Evolutionary conservation across 2,329 filamentous ascomycete species (phyloP).

Genomic region (Dactylellina leptospora): DNA sequence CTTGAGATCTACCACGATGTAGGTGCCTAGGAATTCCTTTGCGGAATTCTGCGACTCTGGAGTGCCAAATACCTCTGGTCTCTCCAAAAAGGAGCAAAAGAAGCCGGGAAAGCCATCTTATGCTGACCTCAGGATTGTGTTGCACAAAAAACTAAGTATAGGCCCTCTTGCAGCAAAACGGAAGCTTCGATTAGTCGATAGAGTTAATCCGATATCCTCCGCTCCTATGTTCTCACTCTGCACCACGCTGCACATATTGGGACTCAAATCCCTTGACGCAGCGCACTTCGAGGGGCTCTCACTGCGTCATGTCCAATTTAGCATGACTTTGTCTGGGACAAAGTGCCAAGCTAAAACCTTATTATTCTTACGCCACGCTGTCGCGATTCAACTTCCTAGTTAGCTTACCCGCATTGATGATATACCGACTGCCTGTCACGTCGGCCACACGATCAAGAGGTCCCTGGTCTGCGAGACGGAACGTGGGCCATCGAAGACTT

Average conservation of each 20-base stretch:
- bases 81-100: background rate
- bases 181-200: slow-evolving; percentile 26
- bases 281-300: slow-evolving; percentile 2
- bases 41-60: slow-evolving; percentile 5
- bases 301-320: slow-evolving; percentile 38
- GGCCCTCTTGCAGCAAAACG: slow-evolving; percentile 26
- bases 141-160: slow-evolving; percentile 44
- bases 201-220: background rate
- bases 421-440: slow-evolving; percentile 45
- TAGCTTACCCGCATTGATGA: slow-evolving; percentile 49
- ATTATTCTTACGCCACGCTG: slow-evolving; percentile 48
- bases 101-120: slow-evolving; percentile 1
- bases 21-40: slow-evolving; percentile 8
- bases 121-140: slow-evolving; percentile 35
- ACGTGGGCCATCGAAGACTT: slow-evolving; percentile 6
- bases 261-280: background rate
- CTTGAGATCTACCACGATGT: slow-evolving; percentile 18
- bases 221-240: slow-evolving; percentile 22
- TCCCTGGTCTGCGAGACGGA: slow-evolving; percentile 31
- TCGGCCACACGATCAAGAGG: slow-evolving; percentile 14
- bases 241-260: slow-evolving; percentile 8
- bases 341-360: slow-evolving; percentile 31
- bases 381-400: slow-evolving; percentile 53
- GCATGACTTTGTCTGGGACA: slow-evolving; percentile 6
- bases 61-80: slow-evolving; percentile 10